Percentiles rank a stretch among this genome's conserved stretches.
These are phyloP conservation scores for Leccinellum luteum DNA, from an alignment of 768 basidiomycete species.

Conservation along the genomic window DNA sequence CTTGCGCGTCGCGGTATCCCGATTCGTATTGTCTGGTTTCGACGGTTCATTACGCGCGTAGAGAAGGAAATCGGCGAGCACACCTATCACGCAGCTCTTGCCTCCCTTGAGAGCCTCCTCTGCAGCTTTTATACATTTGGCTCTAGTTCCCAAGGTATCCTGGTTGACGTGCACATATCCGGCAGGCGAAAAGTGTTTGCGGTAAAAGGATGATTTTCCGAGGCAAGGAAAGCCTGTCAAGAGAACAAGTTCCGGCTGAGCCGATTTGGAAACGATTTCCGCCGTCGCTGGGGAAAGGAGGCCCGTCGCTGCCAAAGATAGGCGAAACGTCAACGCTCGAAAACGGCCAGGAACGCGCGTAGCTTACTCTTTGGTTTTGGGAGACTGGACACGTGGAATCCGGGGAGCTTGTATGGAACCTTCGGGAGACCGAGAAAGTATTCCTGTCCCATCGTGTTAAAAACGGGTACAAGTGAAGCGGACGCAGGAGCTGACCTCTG, in stretches of 20 bases:
- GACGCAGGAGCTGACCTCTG: slow-evolving; percentile 55
- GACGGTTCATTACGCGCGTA: not conserved
- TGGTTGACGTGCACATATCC: slow-evolving; percentile 88
- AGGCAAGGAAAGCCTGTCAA: slow-evolving; percentile 61
- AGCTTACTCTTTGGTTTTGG: slow-evolving; percentile 30
- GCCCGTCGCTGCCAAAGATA: slow-evolving; percentile 39
- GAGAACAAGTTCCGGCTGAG: slow-evolving; percentile 48
- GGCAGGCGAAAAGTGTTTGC: slow-evolving; percentile 57
- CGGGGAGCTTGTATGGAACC: slow-evolving; percentile 50
- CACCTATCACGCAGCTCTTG: slow-evolving; percentile 76
- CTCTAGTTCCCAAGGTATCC: slow-evolving; percentile 71
- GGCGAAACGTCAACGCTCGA: not conserved
- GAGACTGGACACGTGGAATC: slow-evolving; percentile 61
- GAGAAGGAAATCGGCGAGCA: slow-evolving; percentile 18
- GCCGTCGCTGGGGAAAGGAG: slow-evolving; percentile 16
- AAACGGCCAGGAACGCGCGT: not conserved
- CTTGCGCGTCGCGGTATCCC: slow-evolving; percentile 64
- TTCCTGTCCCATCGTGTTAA: slow-evolving; percentile 46
- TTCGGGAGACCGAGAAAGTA: slow-evolving; percentile 62
- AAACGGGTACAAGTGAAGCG: not conserved
- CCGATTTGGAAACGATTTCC: slow-evolving; percentile 9
- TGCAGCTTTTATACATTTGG: slow-evolving; percentile 69
- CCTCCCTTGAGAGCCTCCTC: slow-evolving; percentile 51
- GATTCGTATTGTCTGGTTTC: slow-evolving; percentile 85
- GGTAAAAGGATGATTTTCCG: slow-evolving; percentile 85